Base-by-base conservation (phyloP, 1,139 yeast genomes). In the Suhomyces chickasaworum region DNA sequence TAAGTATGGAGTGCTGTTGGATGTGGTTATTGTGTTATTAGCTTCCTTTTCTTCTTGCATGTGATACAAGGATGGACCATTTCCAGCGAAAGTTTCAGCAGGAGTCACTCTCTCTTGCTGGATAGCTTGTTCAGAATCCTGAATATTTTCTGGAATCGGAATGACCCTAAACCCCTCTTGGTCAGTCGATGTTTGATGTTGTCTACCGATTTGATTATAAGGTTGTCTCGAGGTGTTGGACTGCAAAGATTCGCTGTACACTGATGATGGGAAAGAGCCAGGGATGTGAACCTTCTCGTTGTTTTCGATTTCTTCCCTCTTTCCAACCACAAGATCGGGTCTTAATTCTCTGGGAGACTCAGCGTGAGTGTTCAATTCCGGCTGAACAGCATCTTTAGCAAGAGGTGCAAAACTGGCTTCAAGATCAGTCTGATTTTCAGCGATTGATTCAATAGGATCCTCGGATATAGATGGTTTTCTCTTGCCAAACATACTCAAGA, bases 1-100 rank as follows among this genome's bases (percentile, higher is more conserved):
- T 18, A 46, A 37, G 16, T 40, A 40, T 7, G 49, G 49, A n/a
- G 46, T 37, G 22, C 46, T 42, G n/a, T 39, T 23, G 5, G 33
- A 36, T 4, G 49, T 20, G 15, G 18, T 10, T 4, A 33, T 32
- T n/a, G 18, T 15, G 13, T 39, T 44, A 15, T 16, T 41, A 22
- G 39, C 9, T 9, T 36, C 39, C 13, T 12, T 23, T 5, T 17
- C 35, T 13, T 32, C 35, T 13, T 32, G 16, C 10, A n/a, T 29
- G 9, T 5, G 10, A 15, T 29, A 9, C 32, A 9, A 7, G 6
- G 17, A 13, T 6, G 15, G 32, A 6, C 12, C 10, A 15, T 13
- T 29, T 10, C 10, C 17, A 13, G 16, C 17, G 3, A n/a, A 29
- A 13, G 13, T 4, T 7, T 3, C 3, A 13, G 32, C 3, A 9